Evolutionary conservation across 164 flowering plant species (phyloP).

Genomic region (Berberis thunbergii): DNA sequence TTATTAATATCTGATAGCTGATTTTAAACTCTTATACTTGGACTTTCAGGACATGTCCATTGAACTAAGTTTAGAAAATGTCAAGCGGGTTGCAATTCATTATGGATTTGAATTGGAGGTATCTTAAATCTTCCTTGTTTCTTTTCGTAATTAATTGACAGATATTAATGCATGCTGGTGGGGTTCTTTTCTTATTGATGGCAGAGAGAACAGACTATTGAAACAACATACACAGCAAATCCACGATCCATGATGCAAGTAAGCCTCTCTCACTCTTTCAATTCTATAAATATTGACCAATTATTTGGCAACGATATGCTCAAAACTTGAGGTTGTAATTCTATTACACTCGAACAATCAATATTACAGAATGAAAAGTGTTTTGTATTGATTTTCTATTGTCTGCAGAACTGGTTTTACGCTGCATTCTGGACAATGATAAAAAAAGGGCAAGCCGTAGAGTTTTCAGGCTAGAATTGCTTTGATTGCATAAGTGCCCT

Average conservation of each 20-base stretch:
- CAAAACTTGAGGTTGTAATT: not conserved
- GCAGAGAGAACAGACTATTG: slow-evolving; percentile 74
- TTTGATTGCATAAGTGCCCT: no score
- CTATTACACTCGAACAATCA: not conserved
- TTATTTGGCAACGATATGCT: not conserved
- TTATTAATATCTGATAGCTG: not conserved
- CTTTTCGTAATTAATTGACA: not conserved
- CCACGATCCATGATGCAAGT: slow-evolving; percentile 95
- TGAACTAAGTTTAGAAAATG: slow-evolving; percentile 95
- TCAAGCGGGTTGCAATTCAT: slow-evolving; percentile 65
- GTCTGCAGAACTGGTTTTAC: slow-evolving; percentile 64
- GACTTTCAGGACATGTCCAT: slow-evolving; percentile 78
- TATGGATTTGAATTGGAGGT: slow-evolving; percentile 83
- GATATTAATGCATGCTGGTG: not conserved
- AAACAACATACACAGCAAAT: slow-evolving; percentile 89
- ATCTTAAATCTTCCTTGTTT: slow-evolving; percentile 6
- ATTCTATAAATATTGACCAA: not conserved
- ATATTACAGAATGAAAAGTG: not conserved
- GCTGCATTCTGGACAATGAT: slow-evolving; percentile 92
- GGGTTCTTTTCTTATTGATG: slow-evolving; percentile 3
- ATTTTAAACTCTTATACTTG: not conserved
- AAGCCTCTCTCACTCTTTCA: slow-evolving; percentile 12
- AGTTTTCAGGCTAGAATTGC: not conserved
- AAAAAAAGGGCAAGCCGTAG: slow-evolving; percentile 28
- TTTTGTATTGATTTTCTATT: not conserved